Evolutionary conservation across 2,329 filamentous ascomycete species (phyloP), one percentile per base, ranked within the genome.

Genomic region (Penicillium expansum): DNA sequence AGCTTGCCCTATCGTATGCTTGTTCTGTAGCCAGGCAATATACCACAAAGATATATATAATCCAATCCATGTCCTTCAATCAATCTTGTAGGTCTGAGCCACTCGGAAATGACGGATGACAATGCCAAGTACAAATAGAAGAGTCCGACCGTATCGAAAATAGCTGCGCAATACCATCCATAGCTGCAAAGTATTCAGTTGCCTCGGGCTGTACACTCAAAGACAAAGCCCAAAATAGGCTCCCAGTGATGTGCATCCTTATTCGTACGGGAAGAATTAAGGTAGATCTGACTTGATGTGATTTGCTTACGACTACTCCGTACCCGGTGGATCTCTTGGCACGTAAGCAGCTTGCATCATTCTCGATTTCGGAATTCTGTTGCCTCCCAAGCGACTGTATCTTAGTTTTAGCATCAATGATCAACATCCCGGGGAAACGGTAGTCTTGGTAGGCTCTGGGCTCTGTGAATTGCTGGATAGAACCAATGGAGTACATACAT

Each of bases 11-110:
- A 16, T 16, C 4, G 14, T 35, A 5, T 5, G 27, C 27, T 6
- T 35, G 13, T 32, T 32, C 11, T 4, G 30, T 4, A 30, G 1
- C 29, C 92, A 97, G 13, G 13, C 5, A 33, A 14, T 33, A 11
- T 37, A 10, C 10, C 16, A 37, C 35, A 16, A 20, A 13, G 20
- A 38, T 20, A 18, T 20, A 1, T 20, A 38, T 18, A 13, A 20
- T 38, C 37, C 8, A 38, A 20, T 38, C 4, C 10, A 3, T 38
- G n/a, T 6, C 18, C 37, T 39, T 39, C 37, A 3, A 18, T 20
- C 18, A 20, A 39, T 0, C 18, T 7, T 39, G 18, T 13, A 39
- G 13, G 18, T 3, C 18, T 13, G 8, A 39, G 10, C 37, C 37
- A 20, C 18, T 39, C 8, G 22, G 39, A 38, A n/a, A 38, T 11